Percentiles rank a stretch among this genome's conserved stretches.
These are phyloP conservation scores for Ophiostoma triangulosporum DNA, from an alignment of 2,329 filamentous ascomycete species.

Conservation along the genomic window DNA sequence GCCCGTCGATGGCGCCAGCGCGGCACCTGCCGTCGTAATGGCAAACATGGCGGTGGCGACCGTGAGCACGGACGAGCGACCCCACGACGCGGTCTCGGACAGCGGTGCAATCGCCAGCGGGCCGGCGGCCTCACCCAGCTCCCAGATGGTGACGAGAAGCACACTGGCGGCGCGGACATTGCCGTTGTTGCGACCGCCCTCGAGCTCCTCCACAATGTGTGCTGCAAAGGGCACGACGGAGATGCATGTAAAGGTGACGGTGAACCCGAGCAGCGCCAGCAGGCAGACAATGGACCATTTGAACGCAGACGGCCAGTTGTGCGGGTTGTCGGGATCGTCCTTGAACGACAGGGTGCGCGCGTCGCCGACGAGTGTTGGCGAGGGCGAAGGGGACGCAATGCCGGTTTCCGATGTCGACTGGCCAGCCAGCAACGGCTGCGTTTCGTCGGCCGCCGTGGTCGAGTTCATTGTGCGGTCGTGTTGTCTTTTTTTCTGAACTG, in stretches of 20 bases:
- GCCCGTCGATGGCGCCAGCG: constrained; percentile 33
- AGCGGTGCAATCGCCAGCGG: constrained; percentile 49
- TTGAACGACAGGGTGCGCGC: background rate
- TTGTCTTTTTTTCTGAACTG: background rate
- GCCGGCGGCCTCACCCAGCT: constrained; percentile 51
- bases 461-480: background rate
- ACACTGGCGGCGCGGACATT: constrained; percentile 29
- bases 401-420: background rate
- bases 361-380: background rate
- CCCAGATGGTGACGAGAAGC: constrained; percentile 44
- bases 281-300: constrained; percentile 41
- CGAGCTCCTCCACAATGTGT: constrained; percentile 35
- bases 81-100: constrained; percentile 40
- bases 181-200: constrained; percentile 21
- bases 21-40: constrained; percentile 27
- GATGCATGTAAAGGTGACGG: constrained; percentile 47
- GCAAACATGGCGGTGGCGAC: constrained; percentile 38
- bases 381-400: background rate
- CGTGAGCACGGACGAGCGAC: constrained; percentile 42
- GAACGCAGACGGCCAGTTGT: constrained; percentile 37
- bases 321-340: constrained; percentile 34
- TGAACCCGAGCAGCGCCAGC: constrained; percentile 41
- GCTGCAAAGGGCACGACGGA: constrained; percentile 39
- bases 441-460: constrained; percentile 6
- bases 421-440: constrained; percentile 9